A percentile compares a stretch with the other conserved stretches of the same genome.
Evolutionary conservation across 1,284 basidiomycete species (phyloP).

Genomic region (Microbotryomycetes sp.): DNA sequence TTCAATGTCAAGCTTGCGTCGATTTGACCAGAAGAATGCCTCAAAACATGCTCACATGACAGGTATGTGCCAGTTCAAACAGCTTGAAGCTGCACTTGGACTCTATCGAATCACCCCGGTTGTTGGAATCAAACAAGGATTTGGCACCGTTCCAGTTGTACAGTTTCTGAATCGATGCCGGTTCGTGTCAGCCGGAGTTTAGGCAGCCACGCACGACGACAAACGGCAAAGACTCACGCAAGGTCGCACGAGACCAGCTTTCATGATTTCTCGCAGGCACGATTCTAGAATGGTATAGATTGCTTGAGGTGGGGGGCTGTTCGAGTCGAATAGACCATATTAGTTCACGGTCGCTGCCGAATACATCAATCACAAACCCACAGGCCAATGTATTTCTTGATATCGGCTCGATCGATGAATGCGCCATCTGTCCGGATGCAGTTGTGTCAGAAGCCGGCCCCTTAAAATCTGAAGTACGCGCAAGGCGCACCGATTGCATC

Average conservation of each 20-base stretch:
- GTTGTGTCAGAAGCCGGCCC: not conserved
- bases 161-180: not conserved
- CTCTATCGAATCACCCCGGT: not conserved
- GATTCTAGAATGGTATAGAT: slow-evolving; percentile 88
- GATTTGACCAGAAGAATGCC: too few relatives aligned
- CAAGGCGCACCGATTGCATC: slow-evolving; percentile 74
- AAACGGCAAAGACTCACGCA: slow-evolving; percentile 12
- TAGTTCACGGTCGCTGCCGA: not conserved
- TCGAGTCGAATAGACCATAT: not conserved
- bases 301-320: slow-evolving; percentile 52
- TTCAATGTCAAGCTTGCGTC: not conserved
- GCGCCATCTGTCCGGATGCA: slow-evolving; percentile 63
- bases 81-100: slow-evolving; percentile 53
- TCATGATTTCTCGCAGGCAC: slow-evolving; percentile 72
- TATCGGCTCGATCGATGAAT: slow-evolving; percentile 94
- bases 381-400: slow-evolving; percentile 65
- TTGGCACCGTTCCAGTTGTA: slow-evolving; percentile 5
- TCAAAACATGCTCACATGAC: slow-evolving; percentile 57
- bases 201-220: too few relatives aligned
- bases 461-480: not conserved
- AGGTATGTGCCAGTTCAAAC: slow-evolving; percentile 60
- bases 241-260: slow-evolving; percentile 57
- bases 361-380: slow-evolving; percentile 2
- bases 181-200: slow-evolving; percentile 12
- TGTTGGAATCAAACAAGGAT: slow-evolving; percentile 1